Evolutionary conservation across 2,329 filamentous ascomycete genomes (phyloP), one percentile per base, ranked within the genome.

Genomic region (Coniella lustricola): DNA sequence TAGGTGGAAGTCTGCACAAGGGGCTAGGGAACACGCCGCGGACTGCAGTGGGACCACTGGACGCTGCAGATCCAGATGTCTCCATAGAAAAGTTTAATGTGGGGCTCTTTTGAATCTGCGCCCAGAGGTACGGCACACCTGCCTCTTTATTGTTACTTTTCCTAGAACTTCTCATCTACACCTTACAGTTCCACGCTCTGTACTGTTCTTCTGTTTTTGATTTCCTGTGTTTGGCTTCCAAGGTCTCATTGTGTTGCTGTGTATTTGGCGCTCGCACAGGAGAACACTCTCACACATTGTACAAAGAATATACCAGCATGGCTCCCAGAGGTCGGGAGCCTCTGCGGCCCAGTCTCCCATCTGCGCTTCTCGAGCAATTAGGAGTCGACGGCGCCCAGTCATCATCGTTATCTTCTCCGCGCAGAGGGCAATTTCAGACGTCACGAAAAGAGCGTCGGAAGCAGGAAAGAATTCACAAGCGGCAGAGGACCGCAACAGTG

Each of bases 401-500:
- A 4, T 37, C 29, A 54, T 53, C 51, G 13, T 33, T 51, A 41
- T n/a, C 40, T 8, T 37, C 29, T 54, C 52, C 50, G n/a, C 49
- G 25, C 39, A 43, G 47, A 29, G 39, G 48, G 48, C 56, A 48
- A 53, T 55, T 39, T 1, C 36, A 54, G 37, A 57, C 59, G 14
- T 33, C 40, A 1, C 74, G 84, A 56, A 87, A 86, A 67, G 81
- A 85, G 46, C 75, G 78, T 50, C 76, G 86, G 48, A 87, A 83
- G 61, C 76, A 76, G 14, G 79, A 85, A 57, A 75, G 85, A 47
- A 67, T 71, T 18, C 71, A 79, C 57, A 85, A 79, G 62, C 59
- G 64, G 22, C 69, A 69, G 13, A 57, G 62, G n/a, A 58, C 60
- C 39, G 50, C 59, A 10, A 57, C 58, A 14, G 40, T 33, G 16